Evolutionary conservation across 2,329 filamentous ascomycete genomes (phyloP).

Genomic region (Blumeriella jaapii): DNA sequence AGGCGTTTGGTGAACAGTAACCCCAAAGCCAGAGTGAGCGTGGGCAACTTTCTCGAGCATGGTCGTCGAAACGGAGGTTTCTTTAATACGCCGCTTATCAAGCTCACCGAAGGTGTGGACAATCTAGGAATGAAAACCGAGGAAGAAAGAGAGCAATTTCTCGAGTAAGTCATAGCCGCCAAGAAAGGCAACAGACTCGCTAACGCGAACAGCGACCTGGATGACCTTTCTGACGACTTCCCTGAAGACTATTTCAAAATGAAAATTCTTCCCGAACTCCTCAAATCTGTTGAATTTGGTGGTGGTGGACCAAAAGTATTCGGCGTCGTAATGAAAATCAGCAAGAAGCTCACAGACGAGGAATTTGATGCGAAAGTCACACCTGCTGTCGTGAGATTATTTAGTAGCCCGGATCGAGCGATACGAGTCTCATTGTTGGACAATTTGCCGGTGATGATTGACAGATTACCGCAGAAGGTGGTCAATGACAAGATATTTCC

Average conservation of each 20-base stretch:
- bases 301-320: constrained; percentile 91
- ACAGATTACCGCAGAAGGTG: constrained; percentile 73
- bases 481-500: constrained; percentile 97
- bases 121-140: constrained; percentile 82
- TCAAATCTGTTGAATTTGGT: constrained; percentile 99
- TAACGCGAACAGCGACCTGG: constrained; percentile 49
- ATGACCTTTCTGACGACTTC: constrained; percentile 82
- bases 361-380: constrained; percentile 80
- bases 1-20: constrained; percentile 80
- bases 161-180: constrained; percentile 42
- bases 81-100: constrained; percentile 87
- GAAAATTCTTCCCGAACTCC: constrained; percentile 85
- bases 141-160: constrained; percentile 71
- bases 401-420: constrained; percentile 82
- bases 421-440: constrained; percentile 86
- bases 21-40: constrained; percentile 76
- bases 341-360: constrained; percentile 73
- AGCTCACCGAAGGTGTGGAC: constrained; percentile 84
- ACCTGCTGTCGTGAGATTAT: constrained; percentile 77
- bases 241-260: constrained; percentile 97
- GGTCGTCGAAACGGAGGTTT: constrained; percentile 73
- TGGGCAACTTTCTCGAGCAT: constrained; percentile 81
- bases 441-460: constrained; percentile 82
- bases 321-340: constrained; percentile 78
- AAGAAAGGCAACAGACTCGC: not conserved